Conservation (phyloP, 495 filamentous ascomycete genomes). For the Aspergillus leporis region DNA sequence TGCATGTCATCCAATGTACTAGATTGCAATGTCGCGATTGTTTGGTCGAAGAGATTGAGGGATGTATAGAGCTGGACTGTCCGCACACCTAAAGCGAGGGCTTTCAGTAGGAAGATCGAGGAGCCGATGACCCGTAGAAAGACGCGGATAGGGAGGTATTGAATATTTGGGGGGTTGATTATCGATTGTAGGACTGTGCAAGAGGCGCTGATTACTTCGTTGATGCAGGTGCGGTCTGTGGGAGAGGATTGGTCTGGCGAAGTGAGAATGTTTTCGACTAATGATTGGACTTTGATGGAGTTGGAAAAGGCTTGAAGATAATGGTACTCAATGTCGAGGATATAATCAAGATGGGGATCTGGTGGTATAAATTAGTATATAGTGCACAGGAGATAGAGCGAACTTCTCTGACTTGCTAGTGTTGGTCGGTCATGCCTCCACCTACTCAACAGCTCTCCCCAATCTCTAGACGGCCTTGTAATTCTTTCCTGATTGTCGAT, state of each 20-base stretch:
- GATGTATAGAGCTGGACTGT: conserved; percentile 34
- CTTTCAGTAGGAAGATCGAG: conserved; percentile 44
- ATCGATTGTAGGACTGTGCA: conserved; percentile 31
- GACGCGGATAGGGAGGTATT: conserved; percentile 38
- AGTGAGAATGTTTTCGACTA: conserved; percentile 29
- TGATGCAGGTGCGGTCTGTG: conserved; percentile 37
- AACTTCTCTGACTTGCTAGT: conserved; percentile 9
- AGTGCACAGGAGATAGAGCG: conserved; percentile 4
- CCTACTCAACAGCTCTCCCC: conserved; percentile 27
- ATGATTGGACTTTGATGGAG: conserved; percentile 39
- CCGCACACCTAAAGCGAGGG: conserved; percentile 36
- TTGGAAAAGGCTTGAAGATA: conserved; percentile 39
- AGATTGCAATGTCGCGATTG: conserved; percentile 30
- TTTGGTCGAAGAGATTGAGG: conserved; percentile 36
- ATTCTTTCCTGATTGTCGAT: conserved; percentile 10
- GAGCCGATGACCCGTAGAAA: conserved; percentile 40
- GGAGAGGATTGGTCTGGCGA: conserved; percentile 5
- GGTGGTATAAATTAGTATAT: no score
- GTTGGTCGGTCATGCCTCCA: conserved; percentile 25
- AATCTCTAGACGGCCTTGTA: conserved; percentile 27
- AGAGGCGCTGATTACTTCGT: conserved; percentile 41
- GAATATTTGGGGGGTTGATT: conserved; percentile 10
- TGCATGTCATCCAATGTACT: conserved; percentile 39
- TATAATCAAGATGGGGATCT: conserved; percentile 12
- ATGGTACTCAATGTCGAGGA: conserved; percentile 38